Evolutionary conservation across 2,329 filamentous ascomycete genomes (phyloP).

Genomic region (Claviceps purpurea): DNA sequence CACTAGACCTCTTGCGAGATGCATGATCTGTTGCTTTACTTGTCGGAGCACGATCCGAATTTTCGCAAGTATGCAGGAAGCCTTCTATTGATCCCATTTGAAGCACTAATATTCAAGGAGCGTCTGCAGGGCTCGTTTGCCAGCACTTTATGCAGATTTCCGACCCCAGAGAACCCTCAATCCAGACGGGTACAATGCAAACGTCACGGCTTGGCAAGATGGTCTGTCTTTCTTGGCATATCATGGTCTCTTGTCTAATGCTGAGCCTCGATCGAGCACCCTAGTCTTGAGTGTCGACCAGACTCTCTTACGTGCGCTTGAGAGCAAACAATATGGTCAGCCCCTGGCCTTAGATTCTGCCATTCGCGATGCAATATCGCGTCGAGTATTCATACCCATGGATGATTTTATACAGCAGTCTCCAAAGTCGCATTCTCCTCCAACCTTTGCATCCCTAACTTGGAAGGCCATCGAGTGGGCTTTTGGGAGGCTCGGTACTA

Average conservation of each 20-base stretch:
- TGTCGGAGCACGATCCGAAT: constrained; percentile 45
- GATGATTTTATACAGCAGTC: constrained; percentile 51
- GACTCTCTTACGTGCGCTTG: constrained; percentile 55
- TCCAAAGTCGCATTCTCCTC: constrained; percentile 59
- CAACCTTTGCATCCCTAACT: constrained; percentile 54
- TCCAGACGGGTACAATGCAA: constrained; percentile 73
- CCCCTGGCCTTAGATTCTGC: constrained; percentile 72
- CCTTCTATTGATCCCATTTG: background rate
- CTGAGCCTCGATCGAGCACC: constrained; percentile 28
- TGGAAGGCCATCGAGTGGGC: constrained; percentile 67
- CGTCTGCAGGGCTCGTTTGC: constrained; percentile 54
- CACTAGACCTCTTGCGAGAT: constrained; percentile 21
- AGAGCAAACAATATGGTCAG: constrained; percentile 64
- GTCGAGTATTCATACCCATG: constrained; percentile 56
- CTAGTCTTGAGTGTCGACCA: constrained; percentile 44
- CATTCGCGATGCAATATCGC: constrained; percentile 57
- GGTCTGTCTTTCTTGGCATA: constrained; percentile 57
- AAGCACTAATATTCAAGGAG: background rate
- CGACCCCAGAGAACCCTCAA: constrained; percentile 60
- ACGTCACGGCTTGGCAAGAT: constrained; percentile 64
- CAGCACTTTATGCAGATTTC: constrained; percentile 84
- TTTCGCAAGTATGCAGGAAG: constrained; percentile 38
- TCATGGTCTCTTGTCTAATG: constrained; percentile 39
- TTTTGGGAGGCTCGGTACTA: constrained; percentile 53
- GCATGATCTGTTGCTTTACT: constrained; percentile 56